phyloP scores from a whole-genome alignment of 176 grass and related monocot genomes.

The Otatea glauca region DNA sequence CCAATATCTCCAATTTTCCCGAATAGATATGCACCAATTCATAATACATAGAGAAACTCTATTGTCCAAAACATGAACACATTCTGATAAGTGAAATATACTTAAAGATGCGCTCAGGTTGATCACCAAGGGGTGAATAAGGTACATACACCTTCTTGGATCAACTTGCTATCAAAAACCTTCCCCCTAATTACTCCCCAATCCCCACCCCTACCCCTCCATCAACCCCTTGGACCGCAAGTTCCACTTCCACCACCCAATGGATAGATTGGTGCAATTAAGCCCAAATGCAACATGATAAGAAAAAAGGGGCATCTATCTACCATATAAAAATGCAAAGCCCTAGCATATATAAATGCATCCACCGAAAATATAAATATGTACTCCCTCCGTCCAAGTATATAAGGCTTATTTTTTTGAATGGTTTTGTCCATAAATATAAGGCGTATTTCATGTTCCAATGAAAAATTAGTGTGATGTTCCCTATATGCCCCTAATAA shows the following conservation, averaged over 20 bases:
- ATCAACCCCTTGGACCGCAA: not conserved
- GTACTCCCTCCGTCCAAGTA: not conserved
- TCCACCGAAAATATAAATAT: not conserved
- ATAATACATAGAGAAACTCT: not conserved
- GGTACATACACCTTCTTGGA: not conserved
- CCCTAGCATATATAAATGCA: not conserved
- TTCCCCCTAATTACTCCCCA: not conserved
- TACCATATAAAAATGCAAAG: not conserved
- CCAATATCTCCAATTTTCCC: not conserved
- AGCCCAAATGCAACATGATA: not conserved
- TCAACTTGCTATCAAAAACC: not conserved
- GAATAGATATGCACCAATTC: not conserved
- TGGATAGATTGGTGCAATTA: too few relatives aligned
- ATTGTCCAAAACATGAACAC: not conserved
- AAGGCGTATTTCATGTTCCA: too few relatives aligned
- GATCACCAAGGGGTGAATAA: not conserved
- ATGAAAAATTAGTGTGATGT: too few relatives aligned
- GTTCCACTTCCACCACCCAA: too few relatives aligned
- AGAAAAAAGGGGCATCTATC: not conserved
- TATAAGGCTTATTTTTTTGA: too few relatives aligned
- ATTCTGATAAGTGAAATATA: slow-evolving; percentile 1
- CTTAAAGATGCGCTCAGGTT: not conserved
- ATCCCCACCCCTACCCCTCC: not conserved
- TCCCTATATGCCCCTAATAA: too few relatives aligned
- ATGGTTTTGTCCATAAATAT: too few relatives aligned